Evolutionary conservation across 768 basidiomycete species (phyloP).

Genomic region (Tulasnella calospora): DNA sequence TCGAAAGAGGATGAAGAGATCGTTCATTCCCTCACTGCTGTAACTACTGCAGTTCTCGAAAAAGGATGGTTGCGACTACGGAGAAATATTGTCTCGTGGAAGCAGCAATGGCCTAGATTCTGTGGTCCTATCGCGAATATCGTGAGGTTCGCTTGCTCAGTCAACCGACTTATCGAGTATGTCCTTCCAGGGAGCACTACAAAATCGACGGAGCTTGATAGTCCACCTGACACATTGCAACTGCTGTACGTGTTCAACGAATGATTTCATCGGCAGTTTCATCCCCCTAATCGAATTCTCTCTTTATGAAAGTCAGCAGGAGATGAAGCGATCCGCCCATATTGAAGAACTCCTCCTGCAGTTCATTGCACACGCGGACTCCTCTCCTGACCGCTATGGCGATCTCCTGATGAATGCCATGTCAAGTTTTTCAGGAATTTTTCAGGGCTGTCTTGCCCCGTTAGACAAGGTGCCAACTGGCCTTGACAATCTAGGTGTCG

Average conservation of each 20-base stretch:
- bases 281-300: neutral
- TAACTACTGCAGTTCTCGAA: neutral
- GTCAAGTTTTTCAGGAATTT: neutral
- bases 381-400: neutral
- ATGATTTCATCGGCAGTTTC: too few species aligned
- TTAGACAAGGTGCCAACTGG: neutral
- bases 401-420: neutral
- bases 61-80: neutral
- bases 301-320: neutral
- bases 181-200: neutral
- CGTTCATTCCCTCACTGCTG: neutral
- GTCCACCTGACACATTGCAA: neutral
- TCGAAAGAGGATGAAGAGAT: neutral
- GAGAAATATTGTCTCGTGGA: neutral
- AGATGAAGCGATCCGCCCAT: neutral
- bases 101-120: neutral
- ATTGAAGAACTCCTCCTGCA: neutral
- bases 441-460: neutral
- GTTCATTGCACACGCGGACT: neutral
- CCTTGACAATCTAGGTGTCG: neutral
- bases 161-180: neutral
- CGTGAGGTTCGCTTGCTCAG: neutral
- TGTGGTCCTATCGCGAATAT: neutral
- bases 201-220: neutral
- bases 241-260: neutral